Conservation (phyloP, 2,329 filamentous ascomycete species). For the Zymoseptoria crescenta region DNA sequence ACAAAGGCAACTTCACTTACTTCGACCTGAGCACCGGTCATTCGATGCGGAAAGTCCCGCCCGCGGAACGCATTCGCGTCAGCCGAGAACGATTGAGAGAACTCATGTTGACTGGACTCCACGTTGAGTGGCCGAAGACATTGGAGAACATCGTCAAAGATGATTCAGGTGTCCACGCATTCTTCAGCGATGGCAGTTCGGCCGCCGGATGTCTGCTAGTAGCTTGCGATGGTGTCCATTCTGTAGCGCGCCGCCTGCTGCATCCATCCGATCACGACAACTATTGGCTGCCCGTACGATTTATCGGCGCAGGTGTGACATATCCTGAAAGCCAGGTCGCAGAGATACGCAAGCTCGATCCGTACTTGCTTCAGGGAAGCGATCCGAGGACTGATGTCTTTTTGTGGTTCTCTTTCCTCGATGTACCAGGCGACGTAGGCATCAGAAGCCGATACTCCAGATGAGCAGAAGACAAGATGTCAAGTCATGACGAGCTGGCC, state of each 20-base stretch:
- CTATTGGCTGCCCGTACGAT: constrained; percentile 39
- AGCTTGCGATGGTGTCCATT: constrained; percentile 10
- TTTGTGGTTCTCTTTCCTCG: constrained; percentile 47
- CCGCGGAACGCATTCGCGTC: constrained; percentile 11
- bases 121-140: constrained; percentile 9
- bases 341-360: constrained; percentile 42
- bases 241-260: constrained; percentile 3
- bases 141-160: constrained; percentile 2
- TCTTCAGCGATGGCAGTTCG: constrained; percentile 6
- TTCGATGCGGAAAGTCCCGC: constrained; percentile 20
- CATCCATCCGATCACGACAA: constrained; percentile 4
- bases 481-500: constrained; percentile 46
- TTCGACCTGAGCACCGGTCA: constrained; percentile 46
- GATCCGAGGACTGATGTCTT: constrained; percentile 46
- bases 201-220: constrained; percentile 7
- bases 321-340: constrained; percentile 37
- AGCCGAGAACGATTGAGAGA: constrained; percentile 5
- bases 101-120: constrained; percentile 1
- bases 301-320: constrained; percentile 36
- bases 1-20: constrained; percentile 49
- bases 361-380: constrained; percentile 49
- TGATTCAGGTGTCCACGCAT: constrained; percentile 1
- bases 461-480: constrained; percentile 4
- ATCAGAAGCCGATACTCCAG: neutral
- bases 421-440: constrained; percentile 37